phyloP scores from a whole-genome alignment of 192 early-diverging fungal species.

The Backusella westeae region DNA sequence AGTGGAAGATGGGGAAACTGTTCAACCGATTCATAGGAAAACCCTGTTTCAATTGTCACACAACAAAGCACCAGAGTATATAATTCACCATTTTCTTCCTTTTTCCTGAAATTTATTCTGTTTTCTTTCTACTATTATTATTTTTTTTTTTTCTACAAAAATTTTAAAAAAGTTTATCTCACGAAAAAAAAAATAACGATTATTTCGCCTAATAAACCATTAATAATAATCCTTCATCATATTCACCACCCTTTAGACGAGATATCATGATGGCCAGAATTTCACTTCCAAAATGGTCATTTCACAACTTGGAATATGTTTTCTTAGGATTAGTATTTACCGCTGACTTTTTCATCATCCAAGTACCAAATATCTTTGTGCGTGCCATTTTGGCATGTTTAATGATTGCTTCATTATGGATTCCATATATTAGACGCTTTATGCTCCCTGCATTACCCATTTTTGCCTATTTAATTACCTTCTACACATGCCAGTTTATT shows the following conservation, averaged over 20 bases:
- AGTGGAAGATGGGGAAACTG: not conserved
- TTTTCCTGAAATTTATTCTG: not conserved
- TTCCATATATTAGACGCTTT: conserved; percentile 46
- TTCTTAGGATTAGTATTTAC: conserved; percentile 38
- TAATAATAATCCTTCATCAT: not conserved
- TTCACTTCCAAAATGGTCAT: conserved; percentile 26
- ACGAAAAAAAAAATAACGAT: not conserved
- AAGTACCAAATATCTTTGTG: conserved; percentile 30
- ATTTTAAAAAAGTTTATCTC: not conserved
- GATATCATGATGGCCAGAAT: not conserved
- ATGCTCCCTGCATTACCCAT: conserved; percentile 49
- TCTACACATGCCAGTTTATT: conserved; percentile 53
- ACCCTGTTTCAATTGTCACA: conserved; percentile 1
- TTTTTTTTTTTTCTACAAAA: not conserved
- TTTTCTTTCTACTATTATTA: not conserved
- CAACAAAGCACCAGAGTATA: not conserved
- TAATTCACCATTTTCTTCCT: not conserved
- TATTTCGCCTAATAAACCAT: not conserved
- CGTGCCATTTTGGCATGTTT: conserved; percentile 6
- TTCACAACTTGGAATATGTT: conserved; percentile 45
- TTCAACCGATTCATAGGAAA: not conserved
- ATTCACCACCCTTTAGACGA: not conserved
- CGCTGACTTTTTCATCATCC: conserved; percentile 42
- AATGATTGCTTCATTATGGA: conserved; percentile 9
- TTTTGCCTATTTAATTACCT: conserved; percentile 50